Conservation (phyloP, 2,329 filamentous ascomycete species). For the Trichoderma sp. region DNA sequence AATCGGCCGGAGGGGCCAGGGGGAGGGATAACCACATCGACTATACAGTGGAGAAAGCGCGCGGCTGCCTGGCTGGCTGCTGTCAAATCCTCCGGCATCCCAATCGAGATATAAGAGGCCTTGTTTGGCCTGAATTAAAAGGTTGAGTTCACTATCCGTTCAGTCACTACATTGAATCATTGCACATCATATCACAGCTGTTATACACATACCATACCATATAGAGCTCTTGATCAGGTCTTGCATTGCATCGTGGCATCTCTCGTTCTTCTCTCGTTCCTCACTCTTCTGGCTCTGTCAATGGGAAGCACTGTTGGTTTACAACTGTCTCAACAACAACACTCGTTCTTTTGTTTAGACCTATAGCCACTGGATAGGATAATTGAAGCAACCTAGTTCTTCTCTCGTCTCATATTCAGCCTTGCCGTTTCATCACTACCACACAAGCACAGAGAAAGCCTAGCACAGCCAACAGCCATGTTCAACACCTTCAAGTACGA, state of each 20-base stretch:
- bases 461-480: conserved; percentile 26
- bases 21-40: not conserved
- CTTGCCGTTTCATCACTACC: not conserved
- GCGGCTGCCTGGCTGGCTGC: conserved; percentile 18
- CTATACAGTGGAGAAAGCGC: conserved; percentile 9
- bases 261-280: not conserved
- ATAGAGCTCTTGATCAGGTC: not conserved
- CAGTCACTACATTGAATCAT: not conserved
- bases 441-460: not conserved
- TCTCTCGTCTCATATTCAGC: not conserved
- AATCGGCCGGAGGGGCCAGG: conserved; percentile 3
- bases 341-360: not conserved
- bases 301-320: conserved; percentile 3
- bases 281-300: not conserved
- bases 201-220: not conserved
- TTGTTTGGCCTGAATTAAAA: conserved; percentile 15
- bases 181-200: not conserved
- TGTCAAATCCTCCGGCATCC: conserved; percentile 7
- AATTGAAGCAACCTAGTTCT: not conserved
- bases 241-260: not conserved
- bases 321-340: not conserved
- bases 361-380: not conserved
- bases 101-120: conserved; percentile 18
- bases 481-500: conserved; percentile 42
- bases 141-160: not conserved